Evolutionary conservation across 805 yeast species (phyloP).

Genomic region (Candida coleopterorum): DNA sequence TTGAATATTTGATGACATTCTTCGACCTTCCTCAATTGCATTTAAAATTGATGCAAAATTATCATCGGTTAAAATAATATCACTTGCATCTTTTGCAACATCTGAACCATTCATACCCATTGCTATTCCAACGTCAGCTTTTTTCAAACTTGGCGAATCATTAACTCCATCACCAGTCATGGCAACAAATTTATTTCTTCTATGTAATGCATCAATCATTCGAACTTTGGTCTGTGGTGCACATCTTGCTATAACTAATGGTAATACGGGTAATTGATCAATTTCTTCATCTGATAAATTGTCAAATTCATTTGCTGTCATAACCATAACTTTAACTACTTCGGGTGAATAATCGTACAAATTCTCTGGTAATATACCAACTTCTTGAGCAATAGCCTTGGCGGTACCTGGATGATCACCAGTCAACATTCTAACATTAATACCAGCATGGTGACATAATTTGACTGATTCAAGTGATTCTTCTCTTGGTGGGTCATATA

Average conservation of each 20-base stretch:
- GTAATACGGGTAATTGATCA: conserved; percentile 59
- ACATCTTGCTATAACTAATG: conserved; percentile 76
- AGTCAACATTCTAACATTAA: conserved; percentile 32
- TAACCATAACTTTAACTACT: conserved; percentile 60
- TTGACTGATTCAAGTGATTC: conserved; percentile 25
- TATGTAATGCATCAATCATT: conserved; percentile 68
- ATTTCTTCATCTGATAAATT: conserved; percentile 54
- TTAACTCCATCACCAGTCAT: conserved; percentile 98
- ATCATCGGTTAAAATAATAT: conserved; percentile 92
- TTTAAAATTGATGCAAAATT: conserved; percentile 87
- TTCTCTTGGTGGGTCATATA: conserved; percentile 33
- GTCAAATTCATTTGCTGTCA: conserved; percentile 74
- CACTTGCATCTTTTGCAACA: conserved; percentile 96
- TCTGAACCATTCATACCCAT: conserved; percentile 93
- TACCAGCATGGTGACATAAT: conserved; percentile 30
- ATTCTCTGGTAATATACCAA: conserved; percentile 38
- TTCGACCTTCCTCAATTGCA: conserved; percentile 49
- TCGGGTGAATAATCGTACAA: conserved; percentile 51
- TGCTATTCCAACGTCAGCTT: conserved; percentile 92
- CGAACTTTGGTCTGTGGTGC: conserved; percentile 80
- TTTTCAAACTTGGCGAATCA: conserved; percentile 91
- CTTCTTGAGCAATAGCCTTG: conserved; percentile 32
- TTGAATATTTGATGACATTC: conserved; percentile 31
- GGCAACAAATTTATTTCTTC: conserved; percentile 48
- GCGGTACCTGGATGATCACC: conserved; percentile 35